Percentiles rank a stretch among this genome's conserved stretches.
Evolutionary conservation across 768 basidiomycete genomes (phyloP).

Genomic region (Agrocybe praecox): DNA sequence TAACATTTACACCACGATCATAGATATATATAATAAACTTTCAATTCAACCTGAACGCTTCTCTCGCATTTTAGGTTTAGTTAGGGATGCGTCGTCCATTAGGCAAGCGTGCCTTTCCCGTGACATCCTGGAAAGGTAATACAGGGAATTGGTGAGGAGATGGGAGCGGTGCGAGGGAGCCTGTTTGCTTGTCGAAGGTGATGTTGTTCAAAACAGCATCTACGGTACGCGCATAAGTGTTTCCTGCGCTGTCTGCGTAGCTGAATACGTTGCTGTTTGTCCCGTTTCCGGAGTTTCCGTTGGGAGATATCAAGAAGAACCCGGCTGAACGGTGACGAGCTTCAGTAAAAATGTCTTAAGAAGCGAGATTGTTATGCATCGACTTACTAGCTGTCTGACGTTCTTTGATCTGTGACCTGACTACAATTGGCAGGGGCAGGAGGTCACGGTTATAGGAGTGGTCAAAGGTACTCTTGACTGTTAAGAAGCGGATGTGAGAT

Average conservation of each 20-base stretch:
- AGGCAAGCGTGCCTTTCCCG: conserved; percentile 20
- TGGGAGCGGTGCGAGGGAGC: conserved; percentile 39
- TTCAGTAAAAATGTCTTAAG: neutral
- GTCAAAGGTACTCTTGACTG: conserved; percentile 59
- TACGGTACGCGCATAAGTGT: conserved; percentile 65
- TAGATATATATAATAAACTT: neutral
- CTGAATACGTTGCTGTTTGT: conserved; percentile 69
- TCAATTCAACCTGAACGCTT: conserved; percentile 3
- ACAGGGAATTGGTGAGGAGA: conserved; percentile 8
- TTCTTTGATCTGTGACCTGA: conserved; percentile 58
- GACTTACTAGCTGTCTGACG: conserved; percentile 60
- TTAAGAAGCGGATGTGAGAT: neutral
- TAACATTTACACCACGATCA: neutral
- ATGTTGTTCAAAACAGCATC: conserved; percentile 64
- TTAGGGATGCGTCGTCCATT: conserved; percentile 16
- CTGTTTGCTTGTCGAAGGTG: conserved; percentile 57
- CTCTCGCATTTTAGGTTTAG: neutral
- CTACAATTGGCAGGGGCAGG: conserved; percentile 58
- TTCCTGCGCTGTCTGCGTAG: conserved; percentile 59
- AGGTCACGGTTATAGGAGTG: conserved; percentile 68
- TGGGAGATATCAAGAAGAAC: conserved; percentile 44
- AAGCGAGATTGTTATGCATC: neutral
- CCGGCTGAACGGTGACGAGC: conserved; percentile 37
- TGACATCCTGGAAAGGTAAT: conserved; percentile 2
- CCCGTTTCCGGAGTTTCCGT: conserved; percentile 64